Evolutionary conservation across 148 eudicot species (phyloP).

Genomic region (Heliamphora exappendiculata): DNA sequence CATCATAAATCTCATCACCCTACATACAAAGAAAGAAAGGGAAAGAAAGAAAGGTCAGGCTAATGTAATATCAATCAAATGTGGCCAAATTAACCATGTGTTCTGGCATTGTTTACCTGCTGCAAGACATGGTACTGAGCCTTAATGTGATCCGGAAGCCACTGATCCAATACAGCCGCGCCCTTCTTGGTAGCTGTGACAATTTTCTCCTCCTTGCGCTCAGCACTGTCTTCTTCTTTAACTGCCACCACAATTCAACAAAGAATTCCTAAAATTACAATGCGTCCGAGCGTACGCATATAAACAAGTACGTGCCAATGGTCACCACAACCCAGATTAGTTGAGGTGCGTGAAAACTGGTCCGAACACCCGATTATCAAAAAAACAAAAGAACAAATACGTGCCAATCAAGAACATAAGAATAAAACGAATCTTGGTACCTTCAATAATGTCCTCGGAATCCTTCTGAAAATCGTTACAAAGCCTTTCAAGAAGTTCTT

Average conservation of each 20-base stretch:
- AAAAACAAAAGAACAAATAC: no score
- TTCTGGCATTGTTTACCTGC: conserved; percentile 29
- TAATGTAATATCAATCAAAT: neutral
- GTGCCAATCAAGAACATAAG: neutral
- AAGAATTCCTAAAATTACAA: neutral
- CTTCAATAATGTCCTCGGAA: conserved; percentile 21
- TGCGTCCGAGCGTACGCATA: neutral
- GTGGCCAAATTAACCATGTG: neutral
- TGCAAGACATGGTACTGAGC: conserved; percentile 59
- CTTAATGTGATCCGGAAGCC: neutral
- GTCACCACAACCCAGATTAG: no score
- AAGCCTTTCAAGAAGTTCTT: conserved; percentile 61
- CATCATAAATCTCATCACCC: conserved; percentile 91
- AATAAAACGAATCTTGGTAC: conserved; percentile 15
- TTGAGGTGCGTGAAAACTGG: no score
- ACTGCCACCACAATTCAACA: conserved; percentile 18
- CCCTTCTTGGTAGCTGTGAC: conserved; percentile 91
- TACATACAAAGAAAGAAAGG: conserved; percentile 17
- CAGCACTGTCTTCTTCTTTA: conserved; percentile 28
- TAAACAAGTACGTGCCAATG: neutral
- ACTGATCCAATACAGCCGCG: conserved; percentile 46
- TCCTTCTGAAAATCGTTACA: conserved; percentile 22
- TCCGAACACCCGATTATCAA: no score
- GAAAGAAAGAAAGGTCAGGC: neutral
- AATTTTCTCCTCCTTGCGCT: conserved; percentile 58